These are phyloP conservation scores for Bromus sterilis DNA, from an alignment of 176 grass and related monocot genomes.

Conservation along the genomic window DNA sequence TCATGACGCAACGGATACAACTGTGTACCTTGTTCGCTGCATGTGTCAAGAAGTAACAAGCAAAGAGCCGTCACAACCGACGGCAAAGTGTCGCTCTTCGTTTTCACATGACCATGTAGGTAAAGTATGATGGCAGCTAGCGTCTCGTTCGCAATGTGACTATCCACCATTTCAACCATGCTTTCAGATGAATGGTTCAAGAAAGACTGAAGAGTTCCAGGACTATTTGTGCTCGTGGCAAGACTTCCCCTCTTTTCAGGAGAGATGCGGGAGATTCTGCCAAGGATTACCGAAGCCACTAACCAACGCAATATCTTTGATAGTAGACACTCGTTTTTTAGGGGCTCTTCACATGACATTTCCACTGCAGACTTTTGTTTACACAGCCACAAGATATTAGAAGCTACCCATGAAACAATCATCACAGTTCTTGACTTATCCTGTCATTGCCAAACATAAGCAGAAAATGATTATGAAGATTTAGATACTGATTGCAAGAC, in stretches of 20 bases:
- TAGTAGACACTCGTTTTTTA: constrained; percentile 35
- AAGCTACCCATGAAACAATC: constrained; percentile 52
- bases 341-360: constrained; percentile 25
- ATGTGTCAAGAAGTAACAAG: constrained; percentile 50
- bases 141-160: constrained; percentile 33
- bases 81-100: constrained; percentile 37
- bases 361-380: constrained; percentile 18
- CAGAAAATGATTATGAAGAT: not conserved
- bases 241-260: constrained; percentile 34
- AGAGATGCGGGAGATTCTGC: constrained; percentile 46
- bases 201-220: constrained; percentile 41
- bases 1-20: constrained; percentile 1
- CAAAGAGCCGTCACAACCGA: constrained; percentile 56
- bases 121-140: constrained; percentile 62
- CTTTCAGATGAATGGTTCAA: constrained; percentile 34
- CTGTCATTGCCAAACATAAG: constrained; percentile 41
- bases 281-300: constrained; percentile 80
- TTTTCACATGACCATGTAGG: constrained; percentile 57
- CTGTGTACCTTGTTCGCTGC: constrained; percentile 32
- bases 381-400: constrained; percentile 30
- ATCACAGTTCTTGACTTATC: constrained; percentile 57
- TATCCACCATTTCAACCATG: constrained; percentile 13
- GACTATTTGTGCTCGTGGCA: constrained; percentile 22
- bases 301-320: constrained; percentile 73
- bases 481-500: not conserved